Conservation (phyloP, 2,329 filamentous ascomycete species). For the Fusarium siculi region DNA sequence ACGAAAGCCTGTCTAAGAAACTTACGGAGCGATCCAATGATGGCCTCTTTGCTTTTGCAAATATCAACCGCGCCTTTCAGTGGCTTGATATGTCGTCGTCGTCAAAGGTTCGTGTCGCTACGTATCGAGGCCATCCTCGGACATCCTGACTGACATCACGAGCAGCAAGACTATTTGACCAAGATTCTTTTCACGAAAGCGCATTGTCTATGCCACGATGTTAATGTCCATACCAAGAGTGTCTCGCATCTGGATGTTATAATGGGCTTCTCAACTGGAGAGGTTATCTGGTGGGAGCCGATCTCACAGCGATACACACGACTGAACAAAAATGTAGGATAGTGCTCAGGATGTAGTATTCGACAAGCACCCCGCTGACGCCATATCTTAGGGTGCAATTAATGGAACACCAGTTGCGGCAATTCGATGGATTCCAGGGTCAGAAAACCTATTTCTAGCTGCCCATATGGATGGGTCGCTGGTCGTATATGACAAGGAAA, state of each 20-base stretch:
- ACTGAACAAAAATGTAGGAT: constrained; percentile 88
- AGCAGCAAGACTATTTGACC: constrained; percentile 84
- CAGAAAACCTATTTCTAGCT: constrained; percentile 91
- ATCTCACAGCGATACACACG: constrained; percentile 95
- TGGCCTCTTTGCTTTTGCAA: constrained; percentile 90
- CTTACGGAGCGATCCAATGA: constrained; percentile 81
- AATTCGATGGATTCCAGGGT: constrained; percentile 93
- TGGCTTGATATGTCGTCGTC: constrained; percentile 90
- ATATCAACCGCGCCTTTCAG: constrained; percentile 94
- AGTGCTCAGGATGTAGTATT: background rate
- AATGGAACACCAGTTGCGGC: constrained; percentile 86
- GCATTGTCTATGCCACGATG: constrained; percentile 93
- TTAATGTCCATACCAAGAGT: constrained; percentile 85
- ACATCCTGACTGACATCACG: constrained; percentile 40
- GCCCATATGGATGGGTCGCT: constrained; percentile 91
- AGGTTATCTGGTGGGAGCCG: constrained; percentile 99
- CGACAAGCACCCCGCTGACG: constrained; percentile 14
- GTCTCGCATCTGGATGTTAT: constrained; percentile 86
- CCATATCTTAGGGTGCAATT: constrained; percentile 75
- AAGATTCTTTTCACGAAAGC: constrained; percentile 98
- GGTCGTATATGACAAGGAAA: constrained; percentile 97
- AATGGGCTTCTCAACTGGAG: constrained; percentile 95
- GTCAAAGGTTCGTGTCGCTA: constrained; percentile 64
- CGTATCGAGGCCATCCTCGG: background rate
- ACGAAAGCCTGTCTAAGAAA: constrained; percentile 82